phyloP scores from a whole-genome alignment of 495 filamentous ascomycete genomes.

The Elasticomyces elasticus region DNA sequence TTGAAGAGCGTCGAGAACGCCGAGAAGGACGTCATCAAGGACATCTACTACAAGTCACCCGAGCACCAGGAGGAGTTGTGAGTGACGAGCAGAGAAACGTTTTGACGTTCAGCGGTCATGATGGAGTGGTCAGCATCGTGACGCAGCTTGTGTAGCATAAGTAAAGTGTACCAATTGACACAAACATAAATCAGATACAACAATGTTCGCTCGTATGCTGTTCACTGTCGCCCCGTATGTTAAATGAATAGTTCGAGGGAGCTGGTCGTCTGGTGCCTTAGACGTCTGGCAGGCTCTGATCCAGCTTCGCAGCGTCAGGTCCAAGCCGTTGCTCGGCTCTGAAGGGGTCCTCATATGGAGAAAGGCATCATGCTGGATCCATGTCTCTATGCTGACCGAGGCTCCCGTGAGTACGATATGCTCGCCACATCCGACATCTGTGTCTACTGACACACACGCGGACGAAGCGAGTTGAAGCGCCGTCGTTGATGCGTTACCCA shows the following conservation, averaged over 20 bases:
- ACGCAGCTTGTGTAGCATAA: too few species aligned
- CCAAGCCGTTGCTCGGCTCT: constrained; percentile 19
- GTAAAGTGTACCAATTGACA: too few species aligned
- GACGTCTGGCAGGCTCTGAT: constrained; percentile 26
- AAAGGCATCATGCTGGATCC: constrained; percentile 14
- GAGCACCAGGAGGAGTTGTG: constrained; percentile 44
- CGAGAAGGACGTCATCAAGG: constrained; percentile 30
- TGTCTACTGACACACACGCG: constrained; percentile 24
- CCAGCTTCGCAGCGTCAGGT: constrained; percentile 11
- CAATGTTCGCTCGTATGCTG: too few species aligned
- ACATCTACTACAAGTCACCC: constrained; percentile 40
- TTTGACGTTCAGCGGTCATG: too few species aligned
- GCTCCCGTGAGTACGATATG: constrained; percentile 30
- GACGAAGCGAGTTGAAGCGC: constrained; percentile 22
- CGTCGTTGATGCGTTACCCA: constrained; percentile 33
- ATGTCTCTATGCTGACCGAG: constrained; percentile 31
- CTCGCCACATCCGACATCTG: constrained; percentile 17
- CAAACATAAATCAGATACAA: too few species aligned
- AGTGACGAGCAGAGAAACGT: too few species aligned
- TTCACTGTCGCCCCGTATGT: too few species aligned
- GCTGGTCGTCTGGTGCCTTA: too few species aligned
- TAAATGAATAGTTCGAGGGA: too few species aligned
- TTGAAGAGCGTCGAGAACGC: constrained; percentile 45
- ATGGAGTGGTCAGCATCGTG: too few species aligned
- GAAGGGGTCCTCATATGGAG: constrained; percentile 9